These are phyloP conservation scores for Neofusicoccum sp. DNA, from an alignment of 2,329 filamentous ascomycete genomes.

Conservation along the genomic window DNA sequence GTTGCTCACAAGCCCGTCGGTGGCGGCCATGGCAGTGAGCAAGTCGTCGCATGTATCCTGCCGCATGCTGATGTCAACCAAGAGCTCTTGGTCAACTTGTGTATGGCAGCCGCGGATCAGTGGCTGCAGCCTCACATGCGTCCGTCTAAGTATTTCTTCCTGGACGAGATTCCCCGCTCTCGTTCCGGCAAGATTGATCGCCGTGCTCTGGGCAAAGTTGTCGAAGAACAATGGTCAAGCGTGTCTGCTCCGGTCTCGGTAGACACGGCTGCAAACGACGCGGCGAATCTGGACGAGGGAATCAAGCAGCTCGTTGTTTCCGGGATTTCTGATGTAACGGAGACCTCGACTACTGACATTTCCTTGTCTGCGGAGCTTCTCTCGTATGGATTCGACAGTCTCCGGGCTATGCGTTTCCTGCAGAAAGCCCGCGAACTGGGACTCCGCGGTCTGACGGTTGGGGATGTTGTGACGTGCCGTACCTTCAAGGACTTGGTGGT, in stretches of 20 bases:
- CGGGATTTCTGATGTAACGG: constrained; percentile 22
- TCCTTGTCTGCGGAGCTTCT: constrained; percentile 24
- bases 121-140: constrained; percentile 81
- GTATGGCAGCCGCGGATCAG: background rate
- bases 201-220: constrained; percentile 36
- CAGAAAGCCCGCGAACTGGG: constrained; percentile 17
- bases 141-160: constrained; percentile 65
- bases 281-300: background rate
- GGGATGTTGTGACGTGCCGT: constrained; percentile 27
- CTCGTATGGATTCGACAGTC: constrained; percentile 25
- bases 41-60: constrained; percentile 10
- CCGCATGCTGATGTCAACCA: background rate
- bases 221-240: constrained; percentile 2
- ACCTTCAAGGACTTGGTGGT: constrained; percentile 9
- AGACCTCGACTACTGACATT: constrained; percentile 19
- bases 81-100: constrained; percentile 21
- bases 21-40: constrained; percentile 5
- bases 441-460: constrained; percentile 26
- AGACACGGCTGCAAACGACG: background rate
- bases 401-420: constrained; percentile 25
- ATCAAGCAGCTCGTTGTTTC: constrained; percentile 2
- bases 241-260: background rate
- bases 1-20: constrained; percentile 35
- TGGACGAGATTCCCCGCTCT: constrained; percentile 64
- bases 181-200: constrained; percentile 78